phyloP scores from a whole-genome alignment of 306 rosid genomes.

The Nissolia schottii region DNA sequence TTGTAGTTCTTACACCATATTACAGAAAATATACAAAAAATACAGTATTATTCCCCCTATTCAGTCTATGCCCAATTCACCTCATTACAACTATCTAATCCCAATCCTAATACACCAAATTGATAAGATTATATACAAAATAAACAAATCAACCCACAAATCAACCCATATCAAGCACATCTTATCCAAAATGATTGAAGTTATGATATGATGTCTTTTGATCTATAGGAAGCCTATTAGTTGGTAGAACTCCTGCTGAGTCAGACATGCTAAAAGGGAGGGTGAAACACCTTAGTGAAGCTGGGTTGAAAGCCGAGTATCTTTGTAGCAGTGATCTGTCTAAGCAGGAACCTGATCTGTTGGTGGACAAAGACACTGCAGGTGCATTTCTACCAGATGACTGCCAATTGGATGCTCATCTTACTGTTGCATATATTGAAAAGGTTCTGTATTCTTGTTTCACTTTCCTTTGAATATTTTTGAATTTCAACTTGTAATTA shows the following conservation, averaged over 20 bases:
- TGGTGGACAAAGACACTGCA: constrained; percentile 49
- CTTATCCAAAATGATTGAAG: neutral
- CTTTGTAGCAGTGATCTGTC: constrained; percentile 56
- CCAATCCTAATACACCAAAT: too few relatives aligned
- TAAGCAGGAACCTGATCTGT: constrained; percentile 64
- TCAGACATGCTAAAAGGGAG: constrained; percentile 50
- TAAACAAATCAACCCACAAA: too few relatives aligned
- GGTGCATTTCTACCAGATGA: constrained; percentile 85
- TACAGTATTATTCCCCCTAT: too few relatives aligned
- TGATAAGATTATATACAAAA: too few relatives aligned
- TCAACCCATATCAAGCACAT: too few relatives aligned
- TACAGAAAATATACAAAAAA: too few relatives aligned
- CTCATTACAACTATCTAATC: too few relatives aligned
- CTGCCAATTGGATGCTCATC: constrained; percentile 80
- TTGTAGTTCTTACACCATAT: too few relatives aligned
- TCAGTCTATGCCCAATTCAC: too few relatives aligned
- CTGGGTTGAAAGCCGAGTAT: constrained; percentile 72
- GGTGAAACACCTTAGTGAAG: constrained; percentile 53
- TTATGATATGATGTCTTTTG: constrained; percentile 2
- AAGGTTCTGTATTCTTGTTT: constrained; percentile 41
- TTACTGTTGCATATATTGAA: constrained; percentile 52
- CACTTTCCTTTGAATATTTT: neutral
- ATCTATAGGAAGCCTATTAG: constrained; percentile 69
- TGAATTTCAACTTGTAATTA: constrained; percentile 1
- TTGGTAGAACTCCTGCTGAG: constrained; percentile 61